Conservation (phyloP, 208 protist species). For the Leishmania amazonensis region DNA sequence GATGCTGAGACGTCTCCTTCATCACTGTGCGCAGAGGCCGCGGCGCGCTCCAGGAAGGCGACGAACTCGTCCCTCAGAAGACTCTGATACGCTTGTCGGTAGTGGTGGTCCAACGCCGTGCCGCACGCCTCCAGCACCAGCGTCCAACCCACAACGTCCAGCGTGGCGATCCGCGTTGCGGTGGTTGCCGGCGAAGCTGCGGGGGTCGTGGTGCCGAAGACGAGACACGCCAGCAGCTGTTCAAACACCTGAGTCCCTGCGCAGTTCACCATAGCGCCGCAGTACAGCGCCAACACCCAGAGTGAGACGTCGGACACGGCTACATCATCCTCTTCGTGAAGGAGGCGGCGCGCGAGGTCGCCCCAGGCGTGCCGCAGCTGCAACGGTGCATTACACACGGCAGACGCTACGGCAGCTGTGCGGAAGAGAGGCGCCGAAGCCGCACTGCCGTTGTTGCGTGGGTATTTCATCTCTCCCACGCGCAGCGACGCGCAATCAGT, state of each 20-base stretch:
- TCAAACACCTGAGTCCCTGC: conserved; percentile 61
- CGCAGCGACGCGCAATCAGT: conserved; percentile 1
- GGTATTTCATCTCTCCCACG: conserved; percentile 12
- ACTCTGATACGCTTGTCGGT: conserved; percentile 8
- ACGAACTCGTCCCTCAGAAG: conserved; percentile 10
- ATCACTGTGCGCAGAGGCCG: neutral
- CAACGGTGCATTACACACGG: neutral
- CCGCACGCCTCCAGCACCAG: conserved; percentile 48
- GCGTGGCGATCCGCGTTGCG: neutral
- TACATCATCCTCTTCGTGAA: conserved; percentile 13
- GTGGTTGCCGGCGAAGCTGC: neutral
- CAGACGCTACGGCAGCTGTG: neutral
- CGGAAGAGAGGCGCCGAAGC: conserved; percentile 10
- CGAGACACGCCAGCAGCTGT: conserved; percentile 56
- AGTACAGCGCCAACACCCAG: conserved; percentile 48
- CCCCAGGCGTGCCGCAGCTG: conserved; percentile 22
- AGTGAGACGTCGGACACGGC: conserved; percentile 17
- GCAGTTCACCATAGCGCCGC: conserved; percentile 52
- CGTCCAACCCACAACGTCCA: conserved; percentile 42
- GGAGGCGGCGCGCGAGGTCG: conserved; percentile 8
- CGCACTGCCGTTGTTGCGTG: neutral
- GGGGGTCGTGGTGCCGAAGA: conserved; percentile 22
- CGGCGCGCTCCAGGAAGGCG: conserved; percentile 15
- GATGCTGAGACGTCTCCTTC: neutral
- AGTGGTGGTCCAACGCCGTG: conserved; percentile 24